These are phyloP conservation scores for Delitschia confertaspora DNA, from an alignment of 495 filamentous ascomycete genomes.

Conservation along the genomic window DNA sequence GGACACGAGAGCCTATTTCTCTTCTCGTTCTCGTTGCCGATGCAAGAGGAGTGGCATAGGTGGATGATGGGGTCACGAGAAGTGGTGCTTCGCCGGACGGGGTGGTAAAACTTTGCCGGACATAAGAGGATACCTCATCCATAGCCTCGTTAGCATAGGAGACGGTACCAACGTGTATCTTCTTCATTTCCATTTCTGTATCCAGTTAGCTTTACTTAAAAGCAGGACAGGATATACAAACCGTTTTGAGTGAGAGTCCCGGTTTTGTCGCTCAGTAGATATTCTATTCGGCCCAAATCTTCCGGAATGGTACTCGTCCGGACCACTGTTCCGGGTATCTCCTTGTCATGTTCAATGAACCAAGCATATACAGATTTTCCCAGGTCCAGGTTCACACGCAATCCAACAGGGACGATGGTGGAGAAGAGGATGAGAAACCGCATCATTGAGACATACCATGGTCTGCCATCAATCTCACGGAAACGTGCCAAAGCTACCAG, in stretches of 20 bases:
- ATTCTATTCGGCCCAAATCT: slow-evolving; percentile 91
- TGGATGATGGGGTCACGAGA: slow-evolving; percentile 67
- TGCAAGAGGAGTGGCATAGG: slow-evolving; percentile 40
- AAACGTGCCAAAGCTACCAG: slow-evolving; percentile 85
- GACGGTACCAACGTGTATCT: slow-evolving; percentile 95
- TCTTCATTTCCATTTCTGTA: slow-evolving; percentile 92
- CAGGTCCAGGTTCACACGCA: slow-evolving; percentile 94
- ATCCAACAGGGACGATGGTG: slow-evolving; percentile 93
- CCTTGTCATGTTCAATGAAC: slow-evolving; percentile 86
- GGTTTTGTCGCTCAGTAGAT: slow-evolving; percentile 93
- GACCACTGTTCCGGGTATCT: slow-evolving; percentile 85
- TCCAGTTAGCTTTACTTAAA: slow-evolving; percentile 9
- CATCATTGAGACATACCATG: slow-evolving; percentile 92
- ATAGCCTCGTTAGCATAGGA: slow-evolving; percentile 97
- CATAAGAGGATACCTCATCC: slow-evolving; percentile 86
- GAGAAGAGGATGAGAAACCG: slow-evolving; percentile 97
- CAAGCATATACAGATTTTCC: slow-evolving; percentile 92
- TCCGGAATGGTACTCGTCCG: slow-evolving; percentile 96
- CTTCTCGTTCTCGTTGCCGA: slow-evolving; percentile 69
- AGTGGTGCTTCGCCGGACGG: slow-evolving; percentile 34
- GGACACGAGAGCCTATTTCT: slow-evolving; percentile 86
- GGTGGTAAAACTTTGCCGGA: slow-evolving; percentile 68
- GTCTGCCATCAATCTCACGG: slow-evolving; percentile 48
- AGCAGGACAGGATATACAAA: slow-evolving; percentile 20
- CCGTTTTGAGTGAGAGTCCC: slow-evolving; percentile 93